These are phyloP conservation scores for Pterulicium gracile DNA, from an alignment of 1,284 basidiomycete species.

Conservation along the genomic window DNA sequence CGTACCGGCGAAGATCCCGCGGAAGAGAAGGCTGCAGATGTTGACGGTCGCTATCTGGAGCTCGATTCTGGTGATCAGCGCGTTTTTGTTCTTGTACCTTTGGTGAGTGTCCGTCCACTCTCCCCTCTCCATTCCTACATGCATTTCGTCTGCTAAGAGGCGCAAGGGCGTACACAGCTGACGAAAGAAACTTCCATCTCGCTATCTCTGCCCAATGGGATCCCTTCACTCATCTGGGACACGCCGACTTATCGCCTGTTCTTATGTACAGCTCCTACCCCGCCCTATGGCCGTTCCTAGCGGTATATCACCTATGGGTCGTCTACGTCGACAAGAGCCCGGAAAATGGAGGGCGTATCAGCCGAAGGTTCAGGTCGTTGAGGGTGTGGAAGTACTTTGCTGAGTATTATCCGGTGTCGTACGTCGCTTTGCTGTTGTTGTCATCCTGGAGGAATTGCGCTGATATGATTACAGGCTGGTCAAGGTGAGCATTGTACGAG, in stretches of 20 bases:
- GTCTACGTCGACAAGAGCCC: conserved; percentile 69
- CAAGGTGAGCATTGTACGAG: conserved; percentile 31
- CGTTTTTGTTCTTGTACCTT: conserved; percentile 66
- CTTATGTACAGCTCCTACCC: conserved; percentile 66
- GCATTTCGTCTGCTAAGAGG: no score
- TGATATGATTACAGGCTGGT: conserved; percentile 31
- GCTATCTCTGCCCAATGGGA: conserved; percentile 6
- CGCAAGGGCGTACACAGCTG: no score
- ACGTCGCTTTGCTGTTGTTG: conserved; percentile 24
- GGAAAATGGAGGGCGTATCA: conserved; percentile 68
- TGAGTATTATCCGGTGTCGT: conserved; percentile 89
- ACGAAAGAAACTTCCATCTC: no score
- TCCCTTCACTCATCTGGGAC: no score
- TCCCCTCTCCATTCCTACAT: conserved; percentile 7
- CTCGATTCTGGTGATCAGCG: conserved; percentile 61
- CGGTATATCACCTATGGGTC: conserved; percentile 80
- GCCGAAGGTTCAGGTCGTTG: conserved; percentile 65
- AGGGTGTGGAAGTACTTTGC: conserved; percentile 80
- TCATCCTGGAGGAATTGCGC: conserved; percentile 4
- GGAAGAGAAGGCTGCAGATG: conserved; percentile 75
- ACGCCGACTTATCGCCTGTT: conserved; percentile 4
- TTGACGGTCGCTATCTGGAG: conserved; percentile 85
- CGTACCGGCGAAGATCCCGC: conserved; percentile 65
- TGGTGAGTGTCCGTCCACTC: conserved; percentile 35
- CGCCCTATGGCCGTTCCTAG: conserved; percentile 76